Evolutionary conservation across 805 yeast species (phyloP).

Genomic region (Candida anglica): DNA sequence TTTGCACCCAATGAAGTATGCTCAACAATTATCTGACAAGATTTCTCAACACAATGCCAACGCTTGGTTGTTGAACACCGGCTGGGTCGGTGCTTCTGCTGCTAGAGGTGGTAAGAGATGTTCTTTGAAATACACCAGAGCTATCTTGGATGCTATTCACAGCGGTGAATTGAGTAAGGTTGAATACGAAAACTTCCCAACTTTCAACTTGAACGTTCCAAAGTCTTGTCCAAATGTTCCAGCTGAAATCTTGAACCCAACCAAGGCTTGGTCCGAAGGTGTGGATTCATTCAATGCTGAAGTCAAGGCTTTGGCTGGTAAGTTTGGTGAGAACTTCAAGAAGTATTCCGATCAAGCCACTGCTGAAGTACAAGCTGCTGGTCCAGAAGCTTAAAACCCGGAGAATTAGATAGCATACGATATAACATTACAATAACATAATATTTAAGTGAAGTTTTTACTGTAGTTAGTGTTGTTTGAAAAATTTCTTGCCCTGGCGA

Average conservation of each 20-base stretch:
- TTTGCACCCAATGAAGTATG: constrained; percentile 96
- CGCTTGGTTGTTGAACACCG: constrained; percentile 97
- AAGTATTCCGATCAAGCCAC: constrained; percentile 83
- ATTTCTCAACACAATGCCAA: constrained; percentile 82
- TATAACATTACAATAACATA: no score
- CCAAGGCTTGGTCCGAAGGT: constrained; percentile 66
- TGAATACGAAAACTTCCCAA: constrained; percentile 79
- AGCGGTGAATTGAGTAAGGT: constrained; percentile 79
- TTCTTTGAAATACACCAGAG: constrained; percentile 96
- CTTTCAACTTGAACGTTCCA: constrained; percentile 86
- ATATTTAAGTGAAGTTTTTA: no score
- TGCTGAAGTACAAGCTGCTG: constrained; percentile 86
- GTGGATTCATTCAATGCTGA: constrained; percentile 34
- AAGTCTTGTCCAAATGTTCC: constrained; percentile 81
- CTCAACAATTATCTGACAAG: constrained; percentile 92
- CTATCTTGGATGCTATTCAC: constrained; percentile 91
- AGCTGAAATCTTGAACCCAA: constrained; percentile 77
- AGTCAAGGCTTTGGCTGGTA: constrained; percentile 59
- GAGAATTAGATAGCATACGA: not conserved
- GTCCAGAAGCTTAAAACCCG: constrained; percentile 54
- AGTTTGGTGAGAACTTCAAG: constrained; percentile 83
- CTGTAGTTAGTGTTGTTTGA: no score
- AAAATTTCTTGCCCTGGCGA: no score
- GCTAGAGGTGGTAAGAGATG: constrained; percentile 95
- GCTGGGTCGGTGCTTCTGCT: constrained; percentile 96